Evolutionary conservation across 73 alveolate species (phyloP).

Genomic region (Tetrahymena elliotti): DNA sequence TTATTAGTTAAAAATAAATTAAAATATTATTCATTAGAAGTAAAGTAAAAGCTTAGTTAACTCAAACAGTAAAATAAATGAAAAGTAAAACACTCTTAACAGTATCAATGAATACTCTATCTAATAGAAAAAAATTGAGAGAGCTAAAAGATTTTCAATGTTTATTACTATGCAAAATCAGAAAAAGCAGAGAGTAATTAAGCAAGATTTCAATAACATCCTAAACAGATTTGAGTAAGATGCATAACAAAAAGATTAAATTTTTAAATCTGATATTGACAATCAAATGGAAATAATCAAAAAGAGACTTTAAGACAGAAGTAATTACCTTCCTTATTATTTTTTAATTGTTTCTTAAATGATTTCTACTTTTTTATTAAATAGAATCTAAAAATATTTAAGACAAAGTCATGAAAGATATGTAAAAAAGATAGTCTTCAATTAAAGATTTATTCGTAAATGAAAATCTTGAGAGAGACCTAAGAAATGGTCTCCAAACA

Average conservation of each 20-base stretch:
- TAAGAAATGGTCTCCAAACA: background rate
- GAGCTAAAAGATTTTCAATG: background rate
- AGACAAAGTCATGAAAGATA: background rate
- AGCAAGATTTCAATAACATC: background rate
- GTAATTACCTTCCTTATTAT: background rate
- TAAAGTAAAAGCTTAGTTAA: background rate
- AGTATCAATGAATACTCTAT: background rate
- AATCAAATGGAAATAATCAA: background rate
- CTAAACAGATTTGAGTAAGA: background rate
- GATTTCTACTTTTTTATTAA: background rate
- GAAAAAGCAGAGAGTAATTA: background rate
- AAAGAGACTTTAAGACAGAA: background rate
- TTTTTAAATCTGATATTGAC: background rate
- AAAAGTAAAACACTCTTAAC: background rate
- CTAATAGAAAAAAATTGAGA: background rate
- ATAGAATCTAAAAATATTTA: background rate
- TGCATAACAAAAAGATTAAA: background rate
- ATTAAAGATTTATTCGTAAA: background rate
- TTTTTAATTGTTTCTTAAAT: background rate
- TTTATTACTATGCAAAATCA: background rate
- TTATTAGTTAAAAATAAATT: too few species aligned
- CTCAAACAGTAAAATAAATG: background rate
- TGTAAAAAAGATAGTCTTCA: background rate
- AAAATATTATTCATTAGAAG: too few species aligned
- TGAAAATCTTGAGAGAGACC: background rate